phyloP scores from a whole-genome alignment of 176 grass and related monocot species.

The Paspalum vaginatum region DNA sequence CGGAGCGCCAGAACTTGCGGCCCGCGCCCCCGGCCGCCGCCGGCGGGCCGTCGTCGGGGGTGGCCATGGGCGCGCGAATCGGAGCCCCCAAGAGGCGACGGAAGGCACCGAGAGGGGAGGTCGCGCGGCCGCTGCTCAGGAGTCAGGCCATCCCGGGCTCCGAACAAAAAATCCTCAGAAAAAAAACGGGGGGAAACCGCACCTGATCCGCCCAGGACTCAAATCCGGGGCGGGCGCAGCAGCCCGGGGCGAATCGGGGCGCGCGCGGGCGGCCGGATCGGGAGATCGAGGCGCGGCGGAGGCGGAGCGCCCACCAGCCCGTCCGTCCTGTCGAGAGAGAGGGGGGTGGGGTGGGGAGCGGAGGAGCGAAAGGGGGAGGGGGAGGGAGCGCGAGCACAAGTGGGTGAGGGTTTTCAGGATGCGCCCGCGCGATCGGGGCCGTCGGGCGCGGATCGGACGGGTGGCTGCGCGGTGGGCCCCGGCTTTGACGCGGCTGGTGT shows the following conservation, averaged over 20 bases:
- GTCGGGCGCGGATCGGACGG: constrained; percentile 38
- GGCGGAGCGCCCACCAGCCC: constrained; percentile 27
- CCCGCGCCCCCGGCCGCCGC: constrained; percentile 33
- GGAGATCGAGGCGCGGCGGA: constrained; percentile 46
- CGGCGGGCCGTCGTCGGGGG: constrained; percentile 47
- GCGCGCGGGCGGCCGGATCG: constrained; percentile 45
- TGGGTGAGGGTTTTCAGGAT: constrained; percentile 62
- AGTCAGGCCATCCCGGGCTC: constrained; percentile 5
- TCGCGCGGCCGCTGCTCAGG: background rate
- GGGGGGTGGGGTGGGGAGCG: background rate
- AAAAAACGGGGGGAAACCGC: background rate
- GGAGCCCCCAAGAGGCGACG: background rate
- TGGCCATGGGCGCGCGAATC: constrained; percentile 52
- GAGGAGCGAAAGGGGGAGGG: background rate
- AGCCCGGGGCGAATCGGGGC: constrained; percentile 29
- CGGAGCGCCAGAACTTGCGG: constrained; percentile 86
- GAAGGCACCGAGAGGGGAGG: constrained; percentile 1
- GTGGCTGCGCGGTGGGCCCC: constrained; percentile 11
- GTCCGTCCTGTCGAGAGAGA: constrained; percentile 4
- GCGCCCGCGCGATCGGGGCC: background rate
- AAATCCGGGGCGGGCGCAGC: background rate
- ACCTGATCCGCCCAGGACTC: constrained; percentile 25
- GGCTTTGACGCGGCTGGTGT: constrained; percentile 43
- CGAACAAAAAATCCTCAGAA: background rate
- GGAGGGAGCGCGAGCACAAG: background rate